These are phyloP conservation scores for Acanthochlamys bracteata DNA, from an alignment of 106 monocot genomes.

Conservation along the genomic window DNA sequence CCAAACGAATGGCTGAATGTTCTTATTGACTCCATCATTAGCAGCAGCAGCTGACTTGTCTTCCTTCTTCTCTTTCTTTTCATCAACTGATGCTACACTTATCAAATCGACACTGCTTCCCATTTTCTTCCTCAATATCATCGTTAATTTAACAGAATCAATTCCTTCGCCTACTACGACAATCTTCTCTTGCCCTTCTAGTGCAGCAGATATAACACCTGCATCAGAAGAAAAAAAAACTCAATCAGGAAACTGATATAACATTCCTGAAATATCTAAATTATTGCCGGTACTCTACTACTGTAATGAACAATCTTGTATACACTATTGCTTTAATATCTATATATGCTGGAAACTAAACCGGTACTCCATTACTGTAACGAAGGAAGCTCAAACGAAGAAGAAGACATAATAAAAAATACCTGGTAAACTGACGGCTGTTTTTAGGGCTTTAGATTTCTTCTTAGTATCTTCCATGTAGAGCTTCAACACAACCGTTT, in stretches of 20 bases:
- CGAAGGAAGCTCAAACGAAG: too few relatives aligned
- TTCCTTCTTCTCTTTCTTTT: conserved; percentile 2
- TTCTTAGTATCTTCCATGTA: conserved; percentile 3
- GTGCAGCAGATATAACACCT: conserved; percentile 1
- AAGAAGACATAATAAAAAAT: background rate
- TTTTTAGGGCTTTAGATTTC: background rate
- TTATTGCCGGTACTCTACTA: too few relatives aligned
- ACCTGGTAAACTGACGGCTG: background rate
- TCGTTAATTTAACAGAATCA: background rate
- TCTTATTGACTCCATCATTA: too few relatives aligned
- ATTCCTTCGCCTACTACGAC: background rate
- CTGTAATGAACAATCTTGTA: too few relatives aligned
- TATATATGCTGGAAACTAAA: too few relatives aligned
- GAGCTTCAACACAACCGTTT: background rate
- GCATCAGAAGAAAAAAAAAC: background rate
- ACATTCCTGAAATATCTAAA: too few relatives aligned
- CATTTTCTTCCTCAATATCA: background rate
- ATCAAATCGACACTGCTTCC: background rate
- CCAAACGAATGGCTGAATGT: background rate
- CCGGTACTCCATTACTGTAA: too few relatives aligned
- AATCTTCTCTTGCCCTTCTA: conserved; percentile 2
- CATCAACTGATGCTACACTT: background rate
- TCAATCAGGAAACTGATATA: too few relatives aligned
- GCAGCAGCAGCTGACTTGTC: too few relatives aligned
- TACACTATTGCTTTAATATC: too few relatives aligned